Conservation (phyloP, 768 basidiomycete species). For the Tulasnella calospora region DNA sequence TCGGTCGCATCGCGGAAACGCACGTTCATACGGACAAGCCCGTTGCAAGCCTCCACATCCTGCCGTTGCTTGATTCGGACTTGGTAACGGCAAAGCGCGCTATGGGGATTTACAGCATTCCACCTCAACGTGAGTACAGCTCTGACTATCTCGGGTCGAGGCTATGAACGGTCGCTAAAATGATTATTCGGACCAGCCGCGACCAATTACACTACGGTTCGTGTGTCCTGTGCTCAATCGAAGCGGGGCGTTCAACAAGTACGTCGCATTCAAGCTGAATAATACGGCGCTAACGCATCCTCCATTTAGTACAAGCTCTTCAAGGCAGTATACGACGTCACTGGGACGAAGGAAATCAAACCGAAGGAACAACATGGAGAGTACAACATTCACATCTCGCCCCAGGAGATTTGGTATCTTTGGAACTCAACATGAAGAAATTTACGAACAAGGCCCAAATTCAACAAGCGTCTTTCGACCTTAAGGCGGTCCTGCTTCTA, state of each 20-base stretch:
- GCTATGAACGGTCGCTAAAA: background rate
- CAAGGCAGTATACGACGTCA: background rate
- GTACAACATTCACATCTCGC: background rate
- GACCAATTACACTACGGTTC: background rate
- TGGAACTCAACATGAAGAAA: background rate
- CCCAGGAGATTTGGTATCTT: background rate
- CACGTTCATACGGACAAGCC: background rate
- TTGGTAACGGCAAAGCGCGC: background rate
- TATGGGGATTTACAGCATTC: background rate
- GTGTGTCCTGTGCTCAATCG: background rate
- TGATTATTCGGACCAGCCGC: background rate
- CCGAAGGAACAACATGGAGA: background rate
- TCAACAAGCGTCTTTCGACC: background rate
- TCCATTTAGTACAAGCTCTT: background rate
- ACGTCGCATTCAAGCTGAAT: no score
- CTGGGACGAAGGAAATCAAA: background rate
- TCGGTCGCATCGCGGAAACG: background rate
- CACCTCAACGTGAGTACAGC: background rate
- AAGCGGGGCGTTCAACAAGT: background rate
- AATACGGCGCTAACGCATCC: no score
- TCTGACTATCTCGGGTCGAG: background rate
- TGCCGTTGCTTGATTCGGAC: background rate
- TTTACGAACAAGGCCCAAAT: background rate
- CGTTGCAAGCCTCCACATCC: background rate
- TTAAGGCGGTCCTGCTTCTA: background rate